Conservation (phyloP, 768 basidiomycete genomes). For the Podaxis sp. region DNA sequence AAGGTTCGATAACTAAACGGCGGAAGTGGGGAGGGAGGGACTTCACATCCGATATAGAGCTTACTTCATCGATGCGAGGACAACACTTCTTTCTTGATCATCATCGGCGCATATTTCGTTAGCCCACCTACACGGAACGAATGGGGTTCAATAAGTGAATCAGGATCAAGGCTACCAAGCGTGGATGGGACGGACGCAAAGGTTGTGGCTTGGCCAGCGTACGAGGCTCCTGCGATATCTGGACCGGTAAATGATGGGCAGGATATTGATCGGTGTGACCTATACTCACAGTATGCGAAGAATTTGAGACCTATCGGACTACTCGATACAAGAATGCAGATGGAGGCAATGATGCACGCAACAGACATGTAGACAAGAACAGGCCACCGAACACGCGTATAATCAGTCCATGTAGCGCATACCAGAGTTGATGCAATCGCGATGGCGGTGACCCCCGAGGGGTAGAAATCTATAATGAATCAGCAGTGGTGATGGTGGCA, state of each 20-base stretch:
- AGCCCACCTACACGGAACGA: slow-evolving; percentile 51
- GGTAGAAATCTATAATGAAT: slow-evolving; percentile 34
- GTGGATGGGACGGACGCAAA: slow-evolving; percentile 47
- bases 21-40: background rate
- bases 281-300: slow-evolving; percentile 63
- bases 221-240: slow-evolving; percentile 64
- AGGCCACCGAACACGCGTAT: slow-evolving; percentile 52
- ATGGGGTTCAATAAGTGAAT: background rate
- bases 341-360: slow-evolving; percentile 47
- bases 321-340: slow-evolving; percentile 58
- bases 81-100: slow-evolving; percentile 62
- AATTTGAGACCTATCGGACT: slow-evolving; percentile 62
- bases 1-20: background rate
- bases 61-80: slow-evolving; percentile 75
- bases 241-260: background rate
- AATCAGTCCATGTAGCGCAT: slow-evolving; percentile 63
- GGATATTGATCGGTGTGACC: background rate
- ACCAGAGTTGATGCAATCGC: slow-evolving; percentile 59
- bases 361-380: slow-evolving; percentile 61
- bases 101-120: slow-evolving; percentile 73
- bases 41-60: slow-evolving; percentile 7
- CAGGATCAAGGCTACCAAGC: background rate
- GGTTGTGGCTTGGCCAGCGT: slow-evolving; percentile 72
- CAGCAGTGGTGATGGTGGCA: background rate
- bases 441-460: slow-evolving; percentile 61